These are phyloP conservation scores for Fusarium begoniae DNA, from an alignment of 2,329 filamentous ascomycete genomes.

Conservation along the genomic window DNA sequence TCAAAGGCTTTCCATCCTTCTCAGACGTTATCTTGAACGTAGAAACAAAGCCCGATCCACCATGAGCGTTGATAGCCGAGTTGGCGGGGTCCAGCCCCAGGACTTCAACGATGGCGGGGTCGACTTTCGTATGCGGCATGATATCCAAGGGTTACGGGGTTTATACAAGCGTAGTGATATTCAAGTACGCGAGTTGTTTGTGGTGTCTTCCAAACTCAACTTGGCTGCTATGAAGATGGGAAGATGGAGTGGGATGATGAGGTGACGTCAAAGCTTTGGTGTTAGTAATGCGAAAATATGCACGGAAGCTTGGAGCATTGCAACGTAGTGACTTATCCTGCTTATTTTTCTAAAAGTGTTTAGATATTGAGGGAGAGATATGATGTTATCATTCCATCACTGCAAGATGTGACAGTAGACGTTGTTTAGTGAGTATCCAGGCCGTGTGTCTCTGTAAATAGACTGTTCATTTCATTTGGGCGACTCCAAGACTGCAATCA, in stretches of 20 bases:
- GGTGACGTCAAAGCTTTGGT: conserved; percentile 41
- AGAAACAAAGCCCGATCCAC: conserved; percentile 74
- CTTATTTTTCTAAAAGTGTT: neutral
- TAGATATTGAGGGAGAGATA: neutral
- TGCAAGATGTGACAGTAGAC: neutral
- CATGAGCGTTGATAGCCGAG: conserved; percentile 67
- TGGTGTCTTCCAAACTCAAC: neutral
- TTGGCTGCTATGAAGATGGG: neutral
- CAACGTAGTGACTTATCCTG: neutral
- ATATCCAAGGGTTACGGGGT: neutral
- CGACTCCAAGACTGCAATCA: neutral
- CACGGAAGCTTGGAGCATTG: conserved; percentile 1
- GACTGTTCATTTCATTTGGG: neutral
- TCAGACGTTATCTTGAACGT: conserved; percentile 67
- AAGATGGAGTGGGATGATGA: conserved; percentile 35
- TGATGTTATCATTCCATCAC: conserved; percentile 4
- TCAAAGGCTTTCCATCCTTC: conserved; percentile 58
- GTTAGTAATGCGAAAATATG: conserved; percentile 33
- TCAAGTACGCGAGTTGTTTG: neutral
- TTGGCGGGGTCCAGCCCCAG: conserved; percentile 67
- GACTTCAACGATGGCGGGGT: conserved; percentile 47
- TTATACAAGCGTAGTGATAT: neutral
- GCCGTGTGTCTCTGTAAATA: neutral
- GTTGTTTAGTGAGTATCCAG: neutral
- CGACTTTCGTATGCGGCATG: conserved; percentile 29